phyloP scores from a whole-genome alignment of 768 basidiomycete genomes.

The Grammothele lineata region DNA sequence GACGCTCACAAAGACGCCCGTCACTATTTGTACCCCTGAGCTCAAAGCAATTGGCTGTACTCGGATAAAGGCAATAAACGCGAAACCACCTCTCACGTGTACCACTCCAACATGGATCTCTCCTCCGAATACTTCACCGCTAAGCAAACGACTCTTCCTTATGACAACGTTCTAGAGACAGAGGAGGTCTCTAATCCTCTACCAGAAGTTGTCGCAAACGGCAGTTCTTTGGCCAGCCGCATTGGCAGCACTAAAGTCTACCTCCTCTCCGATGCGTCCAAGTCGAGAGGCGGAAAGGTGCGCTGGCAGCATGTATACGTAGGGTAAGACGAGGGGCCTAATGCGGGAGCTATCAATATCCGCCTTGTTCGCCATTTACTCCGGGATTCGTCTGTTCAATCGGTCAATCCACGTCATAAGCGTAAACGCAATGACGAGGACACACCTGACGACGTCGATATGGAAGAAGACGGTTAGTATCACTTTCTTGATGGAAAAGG shows the following conservation, averaged over 20 bases:
- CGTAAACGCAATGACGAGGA: conserved; percentile 46
- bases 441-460: conserved; percentile 28
- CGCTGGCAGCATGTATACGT: conserved; percentile 43
- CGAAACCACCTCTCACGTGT: too few species aligned
- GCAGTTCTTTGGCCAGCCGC: conserved; percentile 48
- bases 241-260: conserved; percentile 76
- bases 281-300: conserved; percentile 67
- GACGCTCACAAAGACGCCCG: too few species aligned
- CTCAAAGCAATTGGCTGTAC: too few species aligned
- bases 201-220: conserved; percentile 17
- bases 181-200: conserved; percentile 48
- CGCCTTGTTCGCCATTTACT: conserved; percentile 2
- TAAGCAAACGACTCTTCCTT: conserved; percentile 32
- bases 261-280: conserved; percentile 64
- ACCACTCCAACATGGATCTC: conserved; percentile 43
- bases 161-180: conserved; percentile 52
- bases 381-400: background rate
- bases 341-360: conserved; percentile 31
- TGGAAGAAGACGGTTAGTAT: conserved; percentile 19
- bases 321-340: conserved; percentile 36
- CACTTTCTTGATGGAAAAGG: too few species aligned
- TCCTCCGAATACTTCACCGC: conserved; percentile 27
- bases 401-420: conserved; percentile 18
- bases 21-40: too few species aligned
- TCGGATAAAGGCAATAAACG: too few species aligned